Conservation (phyloP, 805 yeast species). For the Kazachstania kunashirensis region DNA sequence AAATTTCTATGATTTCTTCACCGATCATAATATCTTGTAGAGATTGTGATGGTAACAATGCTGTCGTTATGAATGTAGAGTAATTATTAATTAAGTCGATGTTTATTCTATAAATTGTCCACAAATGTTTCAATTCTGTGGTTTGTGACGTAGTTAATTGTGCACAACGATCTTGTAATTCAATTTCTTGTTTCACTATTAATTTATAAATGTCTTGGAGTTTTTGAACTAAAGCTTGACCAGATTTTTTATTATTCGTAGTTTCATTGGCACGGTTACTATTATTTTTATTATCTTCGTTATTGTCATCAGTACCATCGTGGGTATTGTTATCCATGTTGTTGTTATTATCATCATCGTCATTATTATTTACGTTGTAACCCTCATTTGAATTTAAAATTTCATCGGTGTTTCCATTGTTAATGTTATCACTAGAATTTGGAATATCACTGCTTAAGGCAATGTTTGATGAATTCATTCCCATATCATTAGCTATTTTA, state of each 20-base stretch:
- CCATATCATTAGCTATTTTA: too few species aligned
- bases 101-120: slow-evolving; percentile 64
- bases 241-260: slow-evolving; percentile 26
- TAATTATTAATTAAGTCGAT: slow-evolving; percentile 58
- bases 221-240: slow-evolving; percentile 50
- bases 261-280: slow-evolving; percentile 10
- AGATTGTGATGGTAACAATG: slow-evolving; percentile 63
- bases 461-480: too few species aligned
- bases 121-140: slow-evolving; percentile 52
- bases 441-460: too few species aligned
- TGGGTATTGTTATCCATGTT: slow-evolving; percentile 4
- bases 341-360: slow-evolving; percentile 4
- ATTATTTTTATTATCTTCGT: slow-evolving; percentile 9
- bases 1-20: slow-evolving; percentile 63
- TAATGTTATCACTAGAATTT: background rate
- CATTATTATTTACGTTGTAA: slow-evolving; percentile 3
- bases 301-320: slow-evolving; percentile 3
- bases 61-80: slow-evolving; percentile 61
- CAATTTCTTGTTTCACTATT: slow-evolving; percentile 57
- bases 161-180: slow-evolving; percentile 62
- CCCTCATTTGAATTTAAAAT: background rate
- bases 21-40: slow-evolving; percentile 36
- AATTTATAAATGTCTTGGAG: slow-evolving; percentile 65
- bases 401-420: background rate
- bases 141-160: slow-evolving; percentile 45